phyloP scores from a whole-genome alignment of 2,329 filamentous ascomycete species.

The Neonectria coccinea region DNA sequence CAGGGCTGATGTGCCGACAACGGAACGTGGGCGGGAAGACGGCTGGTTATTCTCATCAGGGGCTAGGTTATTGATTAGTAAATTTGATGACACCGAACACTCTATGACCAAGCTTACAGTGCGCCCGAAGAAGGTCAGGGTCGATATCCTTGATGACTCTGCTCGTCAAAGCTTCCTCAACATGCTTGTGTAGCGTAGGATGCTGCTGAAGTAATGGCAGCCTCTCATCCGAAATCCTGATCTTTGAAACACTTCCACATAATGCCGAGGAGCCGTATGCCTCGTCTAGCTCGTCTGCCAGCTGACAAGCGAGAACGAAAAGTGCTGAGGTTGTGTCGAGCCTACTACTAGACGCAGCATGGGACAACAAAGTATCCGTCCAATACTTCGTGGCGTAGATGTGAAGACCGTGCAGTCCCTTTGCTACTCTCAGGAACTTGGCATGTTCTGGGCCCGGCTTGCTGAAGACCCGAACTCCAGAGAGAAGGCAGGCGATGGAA shows the following conservation, averaged over 20 bases:
- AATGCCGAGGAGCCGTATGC: rapidly evolving
- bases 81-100: too few species aligned
- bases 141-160: constrained; percentile 21
- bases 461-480: constrained; percentile 7
- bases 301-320: constrained; percentile 2
- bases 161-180: constrained; percentile 9
- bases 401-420: constrained; percentile 28
- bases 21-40: rapidly evolving
- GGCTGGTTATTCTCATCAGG: rapidly evolving
- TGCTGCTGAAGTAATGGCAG: constrained; percentile 6
- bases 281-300: constrained; percentile 6
- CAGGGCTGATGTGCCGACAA: constrained; percentile 6
- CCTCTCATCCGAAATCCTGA: not conserved
- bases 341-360: not conserved
- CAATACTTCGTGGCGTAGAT: constrained; percentile 34
- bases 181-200: not conserved
- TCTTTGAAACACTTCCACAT: rapidly evolving
- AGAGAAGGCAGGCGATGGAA: constrained; percentile 25
- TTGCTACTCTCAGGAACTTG: not conserved
- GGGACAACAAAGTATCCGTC: constrained; percentile 26
- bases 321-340: not conserved
- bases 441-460: not conserved
- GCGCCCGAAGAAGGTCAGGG: not conserved
- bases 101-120: not conserved
- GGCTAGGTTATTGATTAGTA: not conserved